These are phyloP conservation scores for Boletus barrowsii DNA, from an alignment of 768 basidiomycete genomes.

Conservation along the genomic window DNA sequence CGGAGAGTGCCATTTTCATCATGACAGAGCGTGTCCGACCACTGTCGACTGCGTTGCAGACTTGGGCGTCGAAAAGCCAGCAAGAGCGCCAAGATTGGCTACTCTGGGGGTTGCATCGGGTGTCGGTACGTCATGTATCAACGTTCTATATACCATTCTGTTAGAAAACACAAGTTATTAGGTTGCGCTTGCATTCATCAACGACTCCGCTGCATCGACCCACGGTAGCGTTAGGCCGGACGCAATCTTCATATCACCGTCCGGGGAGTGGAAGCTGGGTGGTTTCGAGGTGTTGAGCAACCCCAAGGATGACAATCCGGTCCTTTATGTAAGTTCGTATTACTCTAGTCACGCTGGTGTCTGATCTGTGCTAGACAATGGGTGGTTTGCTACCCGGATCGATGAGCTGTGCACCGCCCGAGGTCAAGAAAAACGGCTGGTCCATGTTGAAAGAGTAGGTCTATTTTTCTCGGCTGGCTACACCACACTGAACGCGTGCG, in stretches of 20 bases:
- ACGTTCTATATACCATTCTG: not conserved
- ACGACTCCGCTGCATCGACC: conserved; percentile 76
- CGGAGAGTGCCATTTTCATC: conserved; percentile 82
- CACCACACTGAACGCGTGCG: not conserved
- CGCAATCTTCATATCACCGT: conserved; percentile 86
- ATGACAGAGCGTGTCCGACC: conserved; percentile 94
- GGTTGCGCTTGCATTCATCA: conserved; percentile 89
- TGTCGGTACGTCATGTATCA: conserved; percentile 55
- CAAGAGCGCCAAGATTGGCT: conserved; percentile 83
- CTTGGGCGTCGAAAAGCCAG: conserved; percentile 59
- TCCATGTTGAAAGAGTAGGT: conserved; percentile 75
- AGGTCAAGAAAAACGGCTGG: conserved; percentile 89
- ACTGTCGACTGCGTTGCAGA: conserved; percentile 55
- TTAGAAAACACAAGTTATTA: conserved; percentile 27
- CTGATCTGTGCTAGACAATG: conserved; percentile 48
- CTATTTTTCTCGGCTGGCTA: not conserved
- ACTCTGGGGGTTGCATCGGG: conserved; percentile 88
- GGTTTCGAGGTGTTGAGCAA: conserved; percentile 91
- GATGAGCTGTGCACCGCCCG: conserved; percentile 66
- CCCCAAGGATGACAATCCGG: conserved; percentile 71
- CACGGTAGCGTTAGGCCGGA: conserved; percentile 77
- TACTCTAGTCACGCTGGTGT: conserved; percentile 7
- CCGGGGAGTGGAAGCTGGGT: conserved; percentile 95
- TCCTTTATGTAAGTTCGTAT: conserved; percentile 67
- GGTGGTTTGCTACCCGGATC: conserved; percentile 64